phyloP scores from a whole-genome alignment of 805 yeast species.

The Nakazawaea molendinolei region DNA sequence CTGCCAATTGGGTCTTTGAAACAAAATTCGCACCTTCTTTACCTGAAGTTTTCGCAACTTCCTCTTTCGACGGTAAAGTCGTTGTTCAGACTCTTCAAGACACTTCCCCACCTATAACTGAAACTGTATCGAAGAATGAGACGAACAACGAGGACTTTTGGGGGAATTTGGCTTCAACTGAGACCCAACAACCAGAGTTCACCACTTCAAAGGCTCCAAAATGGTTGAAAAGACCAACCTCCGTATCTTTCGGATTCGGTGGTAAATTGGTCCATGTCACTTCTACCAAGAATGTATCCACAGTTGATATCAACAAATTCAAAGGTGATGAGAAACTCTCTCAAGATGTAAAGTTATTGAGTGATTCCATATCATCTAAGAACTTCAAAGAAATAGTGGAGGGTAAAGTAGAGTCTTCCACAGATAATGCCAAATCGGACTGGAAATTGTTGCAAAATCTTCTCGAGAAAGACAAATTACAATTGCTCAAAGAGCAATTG shows the following conservation, averaged over 20 bases:
- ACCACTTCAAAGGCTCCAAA: slow-evolving; percentile 75
- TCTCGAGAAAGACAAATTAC: slow-evolving; percentile 41
- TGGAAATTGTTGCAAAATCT: slow-evolving; percentile 58
- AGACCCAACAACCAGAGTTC: slow-evolving; percentile 67
- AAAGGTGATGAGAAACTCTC: slow-evolving; percentile 28
- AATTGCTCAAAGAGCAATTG: slow-evolving; percentile 40
- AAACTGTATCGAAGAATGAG: slow-evolving; percentile 33
- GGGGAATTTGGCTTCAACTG: slow-evolving; percentile 66
- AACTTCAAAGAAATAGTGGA: slow-evolving; percentile 51
- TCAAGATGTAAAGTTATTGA: slow-evolving; percentile 34
- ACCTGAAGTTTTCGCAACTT: slow-evolving; percentile 86
- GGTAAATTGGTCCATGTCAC: slow-evolving; percentile 68
- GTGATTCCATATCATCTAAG: slow-evolving; percentile 48
- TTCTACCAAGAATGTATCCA: slow-evolving; percentile 32
- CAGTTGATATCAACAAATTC: slow-evolving; percentile 37
- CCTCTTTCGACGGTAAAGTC: slow-evolving; percentile 82
- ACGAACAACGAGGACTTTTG: slow-evolving; percentile 73
- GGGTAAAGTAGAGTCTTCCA: slow-evolving; percentile 36
- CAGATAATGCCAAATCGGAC: slow-evolving; percentile 41
- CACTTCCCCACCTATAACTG: slow-evolving; percentile 51
- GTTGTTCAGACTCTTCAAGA: slow-evolving; percentile 84
- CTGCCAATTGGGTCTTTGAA: slow-evolving; percentile 91
- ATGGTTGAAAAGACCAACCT: slow-evolving; percentile 74
- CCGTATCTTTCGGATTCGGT: slow-evolving; percentile 89
- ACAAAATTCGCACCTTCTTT: slow-evolving; percentile 80